Percentiles rank a stretch among this genome's conserved stretches.
Evolutionary conservation across 2,329 filamentous ascomycete genomes (phyloP).

Genomic region (Aspergillus awamori): DNA sequence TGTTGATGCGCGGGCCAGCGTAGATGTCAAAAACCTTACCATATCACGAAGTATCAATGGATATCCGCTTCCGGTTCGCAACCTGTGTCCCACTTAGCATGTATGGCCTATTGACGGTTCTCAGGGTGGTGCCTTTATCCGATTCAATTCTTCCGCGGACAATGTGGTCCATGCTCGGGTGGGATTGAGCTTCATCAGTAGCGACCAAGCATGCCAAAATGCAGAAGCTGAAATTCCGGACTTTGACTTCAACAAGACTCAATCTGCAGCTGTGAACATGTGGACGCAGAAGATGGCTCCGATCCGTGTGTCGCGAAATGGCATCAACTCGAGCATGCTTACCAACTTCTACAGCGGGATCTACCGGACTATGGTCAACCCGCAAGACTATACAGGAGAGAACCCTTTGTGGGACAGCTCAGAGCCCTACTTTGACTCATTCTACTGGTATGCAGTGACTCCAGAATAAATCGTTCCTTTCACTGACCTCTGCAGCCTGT

Average conservation of each 20-base stretch:
- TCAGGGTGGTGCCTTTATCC: slow-evolving; percentile 65
- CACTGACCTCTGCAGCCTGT: slow-evolving; percentile 50
- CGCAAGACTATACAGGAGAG: slow-evolving; percentile 73
- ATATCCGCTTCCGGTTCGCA: slow-evolving; percentile 51
- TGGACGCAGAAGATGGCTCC: slow-evolving; percentile 61
- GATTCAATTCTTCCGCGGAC: slow-evolving; percentile 57
- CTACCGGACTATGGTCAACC: slow-evolving; percentile 70
- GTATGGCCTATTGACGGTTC: slow-evolving; percentile 6
- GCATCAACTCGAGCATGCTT: slow-evolving; percentile 34
- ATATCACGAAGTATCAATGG: slow-evolving; percentile 61
- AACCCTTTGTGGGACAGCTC: slow-evolving; percentile 66
- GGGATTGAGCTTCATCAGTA: slow-evolving; percentile 70
- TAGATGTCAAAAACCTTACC: slow-evolving; percentile 55
- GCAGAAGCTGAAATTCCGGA: slow-evolving; percentile 68
- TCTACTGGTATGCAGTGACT: slow-evolving; percentile 62
- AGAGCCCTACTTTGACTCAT: slow-evolving; percentile 73
- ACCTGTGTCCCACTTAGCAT: background rate
- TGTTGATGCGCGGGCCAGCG: slow-evolving; percentile 62
- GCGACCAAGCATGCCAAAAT: slow-evolving; percentile 65
- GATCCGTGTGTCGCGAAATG: slow-evolving; percentile 39
- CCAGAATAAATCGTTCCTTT: background rate
- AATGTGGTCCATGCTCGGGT: slow-evolving; percentile 64
- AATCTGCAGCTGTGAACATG: slow-evolving; percentile 54
- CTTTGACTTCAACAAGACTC: slow-evolving; percentile 62
- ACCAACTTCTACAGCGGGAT: slow-evolving; percentile 70